phyloP scores from a whole-genome alignment of 129 eudicot species.

The Helichrysum umbraculigerum region DNA sequence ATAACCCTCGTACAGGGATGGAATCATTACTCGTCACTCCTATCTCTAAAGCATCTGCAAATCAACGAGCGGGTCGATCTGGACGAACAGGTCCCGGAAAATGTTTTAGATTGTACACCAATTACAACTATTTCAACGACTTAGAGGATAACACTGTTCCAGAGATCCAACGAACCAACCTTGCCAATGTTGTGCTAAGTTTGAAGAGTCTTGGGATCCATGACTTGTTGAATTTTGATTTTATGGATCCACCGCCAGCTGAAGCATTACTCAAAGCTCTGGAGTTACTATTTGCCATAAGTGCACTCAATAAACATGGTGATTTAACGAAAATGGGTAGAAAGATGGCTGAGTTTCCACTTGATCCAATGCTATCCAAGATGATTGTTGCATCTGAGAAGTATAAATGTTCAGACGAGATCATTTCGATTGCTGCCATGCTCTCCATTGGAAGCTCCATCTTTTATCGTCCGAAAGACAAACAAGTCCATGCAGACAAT shows the following conservation, averaged over 20 bases:
- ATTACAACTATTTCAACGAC: conserved; percentile 75
- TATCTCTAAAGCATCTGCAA: conserved; percentile 95
- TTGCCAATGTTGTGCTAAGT: conserved; percentile 84
- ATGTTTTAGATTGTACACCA: conserved; percentile 80
- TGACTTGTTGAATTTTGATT: conserved; percentile 82
- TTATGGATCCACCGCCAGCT: conserved; percentile 98
- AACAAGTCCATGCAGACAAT: conserved; percentile 98
- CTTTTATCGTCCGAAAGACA: conserved; percentile 96
- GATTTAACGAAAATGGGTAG: conserved; percentile 93
- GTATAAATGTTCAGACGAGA: conserved; percentile 87
- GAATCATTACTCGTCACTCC: conserved; percentile 82
- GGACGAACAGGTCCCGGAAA: conserved; percentile 96
- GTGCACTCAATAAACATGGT: conserved; percentile 92
- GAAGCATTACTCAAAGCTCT: conserved; percentile 89
- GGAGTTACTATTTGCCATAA: conserved; percentile 79
- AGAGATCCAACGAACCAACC: conserved; percentile 89
- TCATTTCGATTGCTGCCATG: conserved; percentile 95
- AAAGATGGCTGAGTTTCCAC: conserved; percentile 97
- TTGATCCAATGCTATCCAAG: conserved; percentile 95
- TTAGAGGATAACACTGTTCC: conserved; percentile 95
- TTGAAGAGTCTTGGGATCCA: conserved; percentile 93
- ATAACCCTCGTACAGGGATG: conserved; percentile 97
- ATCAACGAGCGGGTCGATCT: conserved; percentile 95
- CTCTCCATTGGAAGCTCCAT: conserved; percentile 91
- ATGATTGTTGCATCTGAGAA: conserved; percentile 99